Evolutionary conservation across 176 grass and related monocot genomes (phyloP).

Genomic region (Chloris gayana): DNA sequence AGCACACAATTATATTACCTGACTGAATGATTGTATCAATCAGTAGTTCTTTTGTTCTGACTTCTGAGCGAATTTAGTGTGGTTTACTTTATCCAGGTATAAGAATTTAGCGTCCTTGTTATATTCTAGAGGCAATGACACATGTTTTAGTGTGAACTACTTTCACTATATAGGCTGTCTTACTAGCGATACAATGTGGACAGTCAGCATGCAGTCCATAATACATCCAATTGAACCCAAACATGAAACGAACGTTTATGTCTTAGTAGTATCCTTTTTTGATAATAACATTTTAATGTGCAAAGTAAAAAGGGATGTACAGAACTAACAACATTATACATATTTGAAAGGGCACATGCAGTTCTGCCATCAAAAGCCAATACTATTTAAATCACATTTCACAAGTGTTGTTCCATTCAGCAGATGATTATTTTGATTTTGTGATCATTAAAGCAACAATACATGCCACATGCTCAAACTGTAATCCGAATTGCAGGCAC

Average conservation of each 20-base stretch:
- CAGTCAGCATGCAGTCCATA: background rate
- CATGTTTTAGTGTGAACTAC: background rate
- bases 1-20: background rate
- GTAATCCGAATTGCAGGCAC: background rate
- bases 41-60: background rate
- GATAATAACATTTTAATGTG: background rate
- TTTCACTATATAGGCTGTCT: background rate
- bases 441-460: background rate
- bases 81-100: background rate
- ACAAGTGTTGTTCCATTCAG: background rate
- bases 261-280: background rate
- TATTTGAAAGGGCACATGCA: background rate
- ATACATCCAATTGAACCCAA: background rate
- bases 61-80: background rate
- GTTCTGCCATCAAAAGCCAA: background rate
- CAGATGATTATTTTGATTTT: constrained; percentile 16
- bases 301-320: background rate
- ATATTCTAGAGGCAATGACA: background rate
- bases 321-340: background rate
- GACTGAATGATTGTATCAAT: background rate
- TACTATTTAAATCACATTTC: no score
- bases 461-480: background rate
- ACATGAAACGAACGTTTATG: background rate
- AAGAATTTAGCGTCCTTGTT: background rate
- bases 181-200: background rate